Conservation (phyloP, 495 filamentous ascomycete genomes). For the Lophiostoma macrostomum region DNA sequence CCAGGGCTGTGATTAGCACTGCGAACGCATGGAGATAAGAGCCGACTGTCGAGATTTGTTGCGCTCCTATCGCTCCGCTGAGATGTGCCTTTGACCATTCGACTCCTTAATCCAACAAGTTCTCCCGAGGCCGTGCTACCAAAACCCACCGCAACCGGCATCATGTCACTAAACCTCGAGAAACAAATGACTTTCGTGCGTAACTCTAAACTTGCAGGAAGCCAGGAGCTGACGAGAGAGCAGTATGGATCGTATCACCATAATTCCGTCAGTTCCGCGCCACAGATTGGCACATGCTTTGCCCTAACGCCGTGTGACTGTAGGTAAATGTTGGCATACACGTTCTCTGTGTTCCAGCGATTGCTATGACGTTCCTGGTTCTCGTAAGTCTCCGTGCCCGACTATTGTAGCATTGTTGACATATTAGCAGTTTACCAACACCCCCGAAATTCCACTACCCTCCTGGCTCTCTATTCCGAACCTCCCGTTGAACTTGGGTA, state of each 20-base stretch:
- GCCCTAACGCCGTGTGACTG: constrained; percentile 8
- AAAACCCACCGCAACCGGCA: constrained; percentile 22
- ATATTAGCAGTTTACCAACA: constrained; percentile 65
- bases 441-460: constrained; percentile 67
- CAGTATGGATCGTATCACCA: constrained; percentile 96
- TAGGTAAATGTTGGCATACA: constrained; percentile 85
- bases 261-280: constrained; percentile 56
- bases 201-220: not conserved
- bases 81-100: too few relatives aligned
- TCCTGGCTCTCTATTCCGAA: constrained; percentile 66
- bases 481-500: constrained; percentile 78
- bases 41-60: too few relatives aligned
- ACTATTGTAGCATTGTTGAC: constrained; percentile 3
- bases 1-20: too few relatives aligned
- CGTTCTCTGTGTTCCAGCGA: constrained; percentile 79
- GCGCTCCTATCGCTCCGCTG: too few relatives aligned
- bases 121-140: too few relatives aligned
- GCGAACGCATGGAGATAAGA: too few relatives aligned
- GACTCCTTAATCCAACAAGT: too few relatives aligned
- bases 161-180: constrained; percentile 74
- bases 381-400: constrained; percentile 55
- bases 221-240: constrained; percentile 31
- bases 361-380: constrained; percentile 75
- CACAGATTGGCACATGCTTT: not conserved
- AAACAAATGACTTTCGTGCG: constrained; percentile 77